Evolutionary conservation across 352 stramenopile genomes (phyloP).

Genomic region (Aphanomyces invadans): DNA sequence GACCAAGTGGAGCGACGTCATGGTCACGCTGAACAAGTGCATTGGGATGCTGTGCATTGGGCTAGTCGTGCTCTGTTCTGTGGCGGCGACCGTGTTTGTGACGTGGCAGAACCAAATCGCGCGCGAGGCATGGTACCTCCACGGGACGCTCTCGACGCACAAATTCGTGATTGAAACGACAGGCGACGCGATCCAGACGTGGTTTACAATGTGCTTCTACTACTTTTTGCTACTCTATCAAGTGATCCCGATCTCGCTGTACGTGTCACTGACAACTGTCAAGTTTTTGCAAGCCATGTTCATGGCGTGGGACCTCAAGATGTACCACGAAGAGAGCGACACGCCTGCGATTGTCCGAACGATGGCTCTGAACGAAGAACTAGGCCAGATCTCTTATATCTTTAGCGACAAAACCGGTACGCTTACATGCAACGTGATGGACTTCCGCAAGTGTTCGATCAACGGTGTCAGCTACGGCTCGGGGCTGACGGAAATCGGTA

Average conservation of each 20-base stretch:
- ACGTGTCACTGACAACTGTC: constrained; percentile 88
- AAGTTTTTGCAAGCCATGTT: constrained; percentile 81
- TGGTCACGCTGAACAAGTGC: constrained; percentile 77
- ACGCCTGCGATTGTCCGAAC: constrained; percentile 78
- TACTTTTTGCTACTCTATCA: constrained; percentile 88
- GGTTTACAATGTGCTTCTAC: constrained; percentile 88
- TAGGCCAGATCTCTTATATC: constrained; percentile 86
- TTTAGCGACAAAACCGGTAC: constrained; percentile 91
- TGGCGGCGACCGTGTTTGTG: constrained; percentile 64
- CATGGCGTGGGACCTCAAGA: constrained; percentile 83
- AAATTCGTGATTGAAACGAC: constrained; percentile 30
- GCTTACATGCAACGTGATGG: constrained; percentile 90
- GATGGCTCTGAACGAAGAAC: constrained; percentile 87
- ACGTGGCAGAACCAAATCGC: constrained; percentile 73
- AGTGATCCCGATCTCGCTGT: constrained; percentile 91
- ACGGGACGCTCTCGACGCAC: constrained; percentile 31
- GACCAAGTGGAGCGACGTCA: constrained; percentile 80
- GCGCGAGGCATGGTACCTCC: constrained; percentile 67
- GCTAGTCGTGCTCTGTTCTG: constrained; percentile 53
- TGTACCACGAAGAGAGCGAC: constrained; percentile 89
- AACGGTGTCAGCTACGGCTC: constrained; percentile 87
- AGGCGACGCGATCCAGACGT: constrained; percentile 33
- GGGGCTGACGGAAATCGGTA: constrained; percentile 69
- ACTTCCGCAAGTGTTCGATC: constrained; percentile 92
- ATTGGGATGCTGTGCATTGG: constrained; percentile 59